Evolutionary conservation across 2,329 filamentous ascomycete species (phyloP).

Genomic region (Coccinonectria pachysandricola): DNA sequence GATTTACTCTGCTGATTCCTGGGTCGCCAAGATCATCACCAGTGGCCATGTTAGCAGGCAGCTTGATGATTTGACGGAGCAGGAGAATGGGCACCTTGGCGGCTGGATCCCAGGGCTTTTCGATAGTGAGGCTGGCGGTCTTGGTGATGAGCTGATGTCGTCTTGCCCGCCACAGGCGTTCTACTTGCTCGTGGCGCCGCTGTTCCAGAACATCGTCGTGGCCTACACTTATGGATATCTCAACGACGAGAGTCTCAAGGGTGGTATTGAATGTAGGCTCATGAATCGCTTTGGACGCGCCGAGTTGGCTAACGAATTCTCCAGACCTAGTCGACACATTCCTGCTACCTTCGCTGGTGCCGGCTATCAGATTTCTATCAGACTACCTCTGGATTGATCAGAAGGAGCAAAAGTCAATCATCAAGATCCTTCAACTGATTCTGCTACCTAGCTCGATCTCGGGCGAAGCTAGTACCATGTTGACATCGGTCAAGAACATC

Average conservation of each 20-base stretch:
- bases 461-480: constrained; percentile 60
- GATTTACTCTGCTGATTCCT: constrained; percentile 47
- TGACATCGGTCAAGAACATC: constrained; percentile 60
- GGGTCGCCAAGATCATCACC: constrained; percentile 56
- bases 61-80: constrained; percentile 49
- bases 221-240: constrained; percentile 57
- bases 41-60: constrained; percentile 47
- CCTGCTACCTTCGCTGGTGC: constrained; percentile 65
- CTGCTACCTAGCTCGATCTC: constrained; percentile 61
- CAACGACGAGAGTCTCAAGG: constrained; percentile 59
- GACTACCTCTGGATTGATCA: constrained; percentile 59
- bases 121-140: constrained; percentile 59
- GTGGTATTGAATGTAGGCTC: constrained; percentile 66
- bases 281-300: too few relatives aligned
- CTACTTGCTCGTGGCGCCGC: constrained; percentile 64
- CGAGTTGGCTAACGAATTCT: constrained; percentile 10
- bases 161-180: constrained; percentile 76
- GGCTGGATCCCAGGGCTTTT: constrained; percentile 74
- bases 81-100: constrained; percentile 55
- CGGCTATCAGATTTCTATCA: constrained; percentile 61
- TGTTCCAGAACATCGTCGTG: constrained; percentile 66
- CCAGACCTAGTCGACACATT: constrained; percentile 69
- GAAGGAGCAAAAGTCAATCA: constrained; percentile 54
- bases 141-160: constrained; percentile 72
- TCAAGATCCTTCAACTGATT: constrained; percentile 63